Conservation (phyloP, 257 asterid genomes). For the Fraxinus cuspidata region DNA sequence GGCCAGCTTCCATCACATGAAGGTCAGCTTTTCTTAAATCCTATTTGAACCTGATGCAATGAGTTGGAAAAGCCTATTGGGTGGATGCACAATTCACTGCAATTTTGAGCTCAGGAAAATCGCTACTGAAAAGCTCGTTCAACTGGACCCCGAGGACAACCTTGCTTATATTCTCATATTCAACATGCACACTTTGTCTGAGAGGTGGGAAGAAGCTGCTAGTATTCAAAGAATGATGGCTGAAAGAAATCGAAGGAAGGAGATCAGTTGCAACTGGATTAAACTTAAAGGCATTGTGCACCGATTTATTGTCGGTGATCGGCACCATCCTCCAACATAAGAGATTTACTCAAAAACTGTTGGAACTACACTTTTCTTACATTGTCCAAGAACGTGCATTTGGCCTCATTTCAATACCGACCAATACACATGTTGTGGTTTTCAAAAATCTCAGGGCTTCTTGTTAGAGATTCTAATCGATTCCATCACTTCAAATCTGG, state of each 20-base stretch:
- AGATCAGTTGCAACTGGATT: conserved; percentile 61
- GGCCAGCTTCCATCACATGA: too few species aligned
- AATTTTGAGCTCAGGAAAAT: conserved; percentile 44
- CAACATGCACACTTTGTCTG: conserved; percentile 45
- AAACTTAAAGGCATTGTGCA: too few species aligned
- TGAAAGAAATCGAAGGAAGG: conserved; percentile 45
- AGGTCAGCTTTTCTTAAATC: too few species aligned
- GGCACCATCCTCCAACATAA: conserved; percentile 41
- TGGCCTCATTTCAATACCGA: conserved; percentile 43
- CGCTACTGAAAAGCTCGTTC: conserved; percentile 22
- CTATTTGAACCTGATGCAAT: conserved; percentile 42
- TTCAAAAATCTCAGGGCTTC: conserved; percentile 64
- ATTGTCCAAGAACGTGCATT: conserved; percentile 14
- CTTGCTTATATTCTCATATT: conserved; percentile 52
- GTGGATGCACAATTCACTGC: conserved; percentile 50
- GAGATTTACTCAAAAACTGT: conserved; percentile 48
- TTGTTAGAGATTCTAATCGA: too few species aligned
- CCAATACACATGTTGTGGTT: conserved; percentile 34
- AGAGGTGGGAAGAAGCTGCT: conserved; percentile 56
- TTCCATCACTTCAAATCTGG: too few species aligned
- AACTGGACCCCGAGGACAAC: too few species aligned
- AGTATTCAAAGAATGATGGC: conserved; percentile 41
- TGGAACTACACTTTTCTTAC: conserved; percentile 30
- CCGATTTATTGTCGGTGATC: conserved; percentile 59
- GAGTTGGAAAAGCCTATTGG: conserved; percentile 63